Evolutionary conservation across 1,139 yeast genomes (phyloP), one percentile per base, ranked within the genome.

Genomic region (Yamadazyma buinensis): DNA sequence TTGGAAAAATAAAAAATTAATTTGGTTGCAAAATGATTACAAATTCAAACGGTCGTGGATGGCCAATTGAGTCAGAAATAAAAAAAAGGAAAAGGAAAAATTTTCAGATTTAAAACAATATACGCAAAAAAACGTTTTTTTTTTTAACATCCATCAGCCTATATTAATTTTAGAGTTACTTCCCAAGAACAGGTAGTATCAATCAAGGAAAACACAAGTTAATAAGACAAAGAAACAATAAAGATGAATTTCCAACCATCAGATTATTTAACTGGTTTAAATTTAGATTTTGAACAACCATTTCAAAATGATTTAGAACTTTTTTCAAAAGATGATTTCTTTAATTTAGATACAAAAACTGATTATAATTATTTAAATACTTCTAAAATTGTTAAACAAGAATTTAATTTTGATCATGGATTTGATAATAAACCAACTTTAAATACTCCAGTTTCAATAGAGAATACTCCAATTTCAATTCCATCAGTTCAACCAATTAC

Each of bases 251-350:
- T 64, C 46, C 68, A 67, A 52, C 62, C 72, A 29, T 57, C 61
- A 26, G 74, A 69, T 47, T 70, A 70, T 48, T 61, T 72, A 40
- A 57, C 58, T 36, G 64, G 63, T 40, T 54, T 67, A 42, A 67
- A 64, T 49, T 52, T 64, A 36, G 71, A 64, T 33, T 51, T 60
- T 35, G 57, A 55, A 19, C 39, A 41, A 13, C 48, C 47, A 17
- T 32, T 23, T 14, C 23, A 23, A 7, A 26, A 49, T 29, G 76
- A 71, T 42, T 63, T 72, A 48, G 67, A 64, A 29, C 52, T 70
- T 32, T 72, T 71, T 46, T 57, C 71, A 23, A 68, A 68, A 38
- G 48, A 67, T 3, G 74, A 70, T 28, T 73, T 73, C 44, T 69
- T 67, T 41, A 72, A 71, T 43, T 67, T 72, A 48, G 77, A 72